These are phyloP conservation scores for Leucosporidium creatinivorum DNA, from an alignment of 768 basidiomycete species.

Conservation along the genomic window DNA sequence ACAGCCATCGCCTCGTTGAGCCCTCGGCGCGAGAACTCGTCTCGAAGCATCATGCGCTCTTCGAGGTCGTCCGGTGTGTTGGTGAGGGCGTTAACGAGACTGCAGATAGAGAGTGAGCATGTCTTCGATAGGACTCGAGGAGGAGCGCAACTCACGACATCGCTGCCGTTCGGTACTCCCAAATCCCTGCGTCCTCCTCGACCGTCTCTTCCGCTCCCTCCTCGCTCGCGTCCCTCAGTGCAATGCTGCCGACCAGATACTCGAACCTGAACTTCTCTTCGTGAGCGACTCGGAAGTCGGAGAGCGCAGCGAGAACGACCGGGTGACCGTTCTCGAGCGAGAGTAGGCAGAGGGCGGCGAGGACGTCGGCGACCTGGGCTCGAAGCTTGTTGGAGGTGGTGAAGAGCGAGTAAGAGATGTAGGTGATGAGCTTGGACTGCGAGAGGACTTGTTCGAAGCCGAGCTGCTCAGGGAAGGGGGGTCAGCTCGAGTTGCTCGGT, in stretches of 20 bases:
- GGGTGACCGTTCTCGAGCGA: slow-evolving; percentile 63
- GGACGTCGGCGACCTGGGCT: slow-evolving; percentile 62
- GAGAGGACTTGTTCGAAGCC: slow-evolving; percentile 64
- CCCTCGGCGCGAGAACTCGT: slow-evolving; percentile 74
- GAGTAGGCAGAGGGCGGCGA: slow-evolving; percentile 75
- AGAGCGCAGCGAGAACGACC: slow-evolving; percentile 65
- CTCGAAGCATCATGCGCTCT: slow-evolving; percentile 66
- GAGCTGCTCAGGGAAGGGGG: slow-evolving; percentile 45
- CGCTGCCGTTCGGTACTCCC: slow-evolving; percentile 70
- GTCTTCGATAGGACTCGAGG: no score
- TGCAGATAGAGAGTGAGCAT: no score
- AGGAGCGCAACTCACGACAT: slow-evolving; percentile 47
- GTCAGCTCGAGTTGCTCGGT: neutral
- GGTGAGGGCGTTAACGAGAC: slow-evolving; percentile 66
- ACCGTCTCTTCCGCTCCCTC: slow-evolving; percentile 39
- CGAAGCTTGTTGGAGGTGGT: slow-evolving; percentile 58
- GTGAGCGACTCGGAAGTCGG: slow-evolving; percentile 65
- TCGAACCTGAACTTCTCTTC: slow-evolving; percentile 76
- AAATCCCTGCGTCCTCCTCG: slow-evolving; percentile 58
- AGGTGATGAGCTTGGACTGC: slow-evolving; percentile 59
- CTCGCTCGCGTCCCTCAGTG: slow-evolving; percentile 46
- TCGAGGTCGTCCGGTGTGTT: slow-evolving; percentile 70
- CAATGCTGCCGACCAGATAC: slow-evolving; percentile 59
- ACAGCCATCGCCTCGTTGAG: slow-evolving; percentile 78
- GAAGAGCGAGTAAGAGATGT: slow-evolving; percentile 65